Base-by-base conservation (phyloP, 148 eudicot genomes). In the Camellia japonica region DNA sequence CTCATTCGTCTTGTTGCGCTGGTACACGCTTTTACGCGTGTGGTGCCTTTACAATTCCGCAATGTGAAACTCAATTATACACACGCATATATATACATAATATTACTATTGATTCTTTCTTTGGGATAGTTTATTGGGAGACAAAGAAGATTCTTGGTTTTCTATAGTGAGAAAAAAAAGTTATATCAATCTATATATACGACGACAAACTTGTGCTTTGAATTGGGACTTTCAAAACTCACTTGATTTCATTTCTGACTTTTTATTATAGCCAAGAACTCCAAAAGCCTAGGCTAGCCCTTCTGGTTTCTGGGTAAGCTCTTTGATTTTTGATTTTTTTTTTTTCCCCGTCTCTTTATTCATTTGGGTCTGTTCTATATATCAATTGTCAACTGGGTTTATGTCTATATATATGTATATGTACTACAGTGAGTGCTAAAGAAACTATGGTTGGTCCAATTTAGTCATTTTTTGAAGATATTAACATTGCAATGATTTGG, bases 211-310 rank as follows among this genome's bases (percentile, higher is more conserved):
- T 49, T 49, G 58, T 71, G 6, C 14, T 11, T 20, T 49, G 58
- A 49, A 71, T 71, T 71, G 74, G 59, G 12, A 49, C 41, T 71
- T 71, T 71, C 75, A 71, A 10, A 51, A 14, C 18, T 49, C 18
- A 4, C 59, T 71, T 20, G 58, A 49, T 71, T 15, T 51, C 69
- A 62, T 14, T 20, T 65, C 60, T 23, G 61, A 30, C 38, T 51
- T 49, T 7, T 61, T 18, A 2, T 4, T 1, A 30, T 30, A 30
- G 38, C 41, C 51, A 12, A 23, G 23, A 54, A 54, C 19, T 63
- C 12, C 68, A 75, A 60, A 30, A 30, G 38, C 38, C 38, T 30
- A 30, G 68, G 30, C 43, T 8, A 13, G 54, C 13, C 16, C 13
- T 20, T 4, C 23, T 44, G 16, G 66, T 18, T 58, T 51, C 16